These are phyloP conservation scores for Coelastrella sp. DNA, from an alignment of 139 green algal species.

Conservation along the genomic window DNA sequence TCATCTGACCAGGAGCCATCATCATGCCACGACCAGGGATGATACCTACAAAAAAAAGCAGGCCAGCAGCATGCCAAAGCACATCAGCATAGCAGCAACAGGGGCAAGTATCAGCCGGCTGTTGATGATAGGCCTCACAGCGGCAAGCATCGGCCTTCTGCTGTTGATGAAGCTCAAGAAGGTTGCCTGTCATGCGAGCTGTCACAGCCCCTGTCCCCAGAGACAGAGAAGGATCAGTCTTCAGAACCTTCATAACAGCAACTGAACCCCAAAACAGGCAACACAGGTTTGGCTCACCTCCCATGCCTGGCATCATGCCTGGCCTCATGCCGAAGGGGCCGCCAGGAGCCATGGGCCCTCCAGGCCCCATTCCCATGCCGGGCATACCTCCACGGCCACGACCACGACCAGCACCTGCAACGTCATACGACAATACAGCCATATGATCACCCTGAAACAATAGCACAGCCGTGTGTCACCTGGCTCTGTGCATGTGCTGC, in stretches of 20 bases:
- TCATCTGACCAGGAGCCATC: constrained; percentile 44
- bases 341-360: constrained; percentile 22
- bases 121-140: neutral
- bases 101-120: neutral
- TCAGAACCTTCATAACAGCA: neutral
- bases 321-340: constrained; percentile 36
- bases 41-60: constrained; percentile 13
- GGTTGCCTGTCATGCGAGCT: no score
- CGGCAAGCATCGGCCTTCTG: neutral
- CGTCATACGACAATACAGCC: neutral
- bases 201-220: no score
- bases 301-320: constrained; percentile 37
- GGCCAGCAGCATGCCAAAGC: neutral
- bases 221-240: no score
- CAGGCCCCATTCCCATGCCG: constrained; percentile 31
- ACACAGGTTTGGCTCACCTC: neutral
- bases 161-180: neutral
- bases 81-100: neutral
- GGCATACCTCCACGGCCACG: constrained; percentile 26
- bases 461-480: no score
- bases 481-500: no score
- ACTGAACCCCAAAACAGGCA: neutral
- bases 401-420: neutral
- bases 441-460: no score
- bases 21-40: constrained; percentile 41